phyloP scores from a whole-genome alignment of 192 early-diverging fungal genomes.

The Backusella luteola region DNA sequence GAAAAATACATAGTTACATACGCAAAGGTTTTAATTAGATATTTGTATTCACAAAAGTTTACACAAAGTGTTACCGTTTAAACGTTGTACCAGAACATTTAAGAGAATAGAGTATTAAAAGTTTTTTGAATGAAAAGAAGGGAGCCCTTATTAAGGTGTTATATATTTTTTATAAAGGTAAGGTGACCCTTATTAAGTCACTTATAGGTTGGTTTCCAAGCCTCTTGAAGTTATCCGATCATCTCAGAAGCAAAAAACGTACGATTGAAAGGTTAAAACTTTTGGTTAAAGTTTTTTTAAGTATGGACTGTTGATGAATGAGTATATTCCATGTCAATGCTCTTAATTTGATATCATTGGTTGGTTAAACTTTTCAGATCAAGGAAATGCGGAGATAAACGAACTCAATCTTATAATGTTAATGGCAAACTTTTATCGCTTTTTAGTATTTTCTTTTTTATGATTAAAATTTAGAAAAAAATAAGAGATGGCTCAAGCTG shows the following conservation, averaged over 20 bases:
- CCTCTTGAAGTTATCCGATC: background rate
- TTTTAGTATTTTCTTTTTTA: background rate
- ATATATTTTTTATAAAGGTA: background rate
- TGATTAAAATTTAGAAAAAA: background rate
- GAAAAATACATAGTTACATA: background rate
- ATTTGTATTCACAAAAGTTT: background rate
- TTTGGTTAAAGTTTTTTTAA: background rate
- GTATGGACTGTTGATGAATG: background rate
- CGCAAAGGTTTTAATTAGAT: background rate
- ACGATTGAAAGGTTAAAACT: background rate
- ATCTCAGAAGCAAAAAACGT: background rate
- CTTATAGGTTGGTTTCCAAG: background rate
- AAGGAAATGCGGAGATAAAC: background rate
- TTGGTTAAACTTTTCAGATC: background rate
- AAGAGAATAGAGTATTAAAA: background rate
- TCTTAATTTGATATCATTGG: background rate
- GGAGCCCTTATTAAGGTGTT: background rate
- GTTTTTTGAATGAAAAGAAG: background rate
- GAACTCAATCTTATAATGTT: background rate
- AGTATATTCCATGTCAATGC: background rate
- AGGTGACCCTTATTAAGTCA: background rate
- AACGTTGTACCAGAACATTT: conserved; percentile 5
- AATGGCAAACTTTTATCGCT: background rate
- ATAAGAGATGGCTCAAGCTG: background rate
- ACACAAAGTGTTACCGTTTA: background rate